Base-by-base conservation (phyloP, 2,329 filamentous ascomycete genomes). In the Phyllosticta citribraziliensis region DNA sequence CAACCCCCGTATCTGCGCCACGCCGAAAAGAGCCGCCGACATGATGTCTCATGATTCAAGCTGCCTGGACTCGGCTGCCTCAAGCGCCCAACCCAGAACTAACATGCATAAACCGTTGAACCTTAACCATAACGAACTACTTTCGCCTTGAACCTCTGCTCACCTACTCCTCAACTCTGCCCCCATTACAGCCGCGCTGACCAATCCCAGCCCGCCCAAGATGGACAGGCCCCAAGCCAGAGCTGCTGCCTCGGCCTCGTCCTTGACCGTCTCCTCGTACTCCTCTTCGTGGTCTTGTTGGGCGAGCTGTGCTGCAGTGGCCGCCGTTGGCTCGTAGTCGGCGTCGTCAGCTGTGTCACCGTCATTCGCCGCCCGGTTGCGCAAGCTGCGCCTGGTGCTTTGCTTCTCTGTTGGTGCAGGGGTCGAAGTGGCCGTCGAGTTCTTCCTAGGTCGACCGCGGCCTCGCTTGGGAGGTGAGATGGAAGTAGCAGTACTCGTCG, bases 211-310 rank as follows among this genome's bases (percentile, higher is more conserved):
- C 6, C 73, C 73, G 11, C 72, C 73, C 2, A 70, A 47, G 30
- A 74, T 69, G 6, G 67, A 63, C 33, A 75, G 63, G 52, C 70
- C 72, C 47, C 74, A 61, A 2, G 70, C 69, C 56, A 75, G 60
- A 6, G 68, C 73, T 10, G 72, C 73, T 9, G 70, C 69, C 62
- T 75, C 73, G 10, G 70, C 69, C 14, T 70, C 71, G 6, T 68
- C 66, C 1, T 68, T 66, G 14, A 73, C 25, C 56, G 72, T 70
- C 17, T 69, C 67, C 8, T 65, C 64, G 25, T 56, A 52, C 6
- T 57, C 57, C 2, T 66, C 65, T n/a, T 72, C 72, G 56, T 74
- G 59, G 47, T 63, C 62, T 47, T 55, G 19, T 5, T 35, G 40
- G 22, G 62, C 59, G 12, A 63, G 27, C 53, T 60, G 56, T 17